phyloP scores from a whole-genome alignment of 805 yeast genomes.

The Candida orba region DNA sequence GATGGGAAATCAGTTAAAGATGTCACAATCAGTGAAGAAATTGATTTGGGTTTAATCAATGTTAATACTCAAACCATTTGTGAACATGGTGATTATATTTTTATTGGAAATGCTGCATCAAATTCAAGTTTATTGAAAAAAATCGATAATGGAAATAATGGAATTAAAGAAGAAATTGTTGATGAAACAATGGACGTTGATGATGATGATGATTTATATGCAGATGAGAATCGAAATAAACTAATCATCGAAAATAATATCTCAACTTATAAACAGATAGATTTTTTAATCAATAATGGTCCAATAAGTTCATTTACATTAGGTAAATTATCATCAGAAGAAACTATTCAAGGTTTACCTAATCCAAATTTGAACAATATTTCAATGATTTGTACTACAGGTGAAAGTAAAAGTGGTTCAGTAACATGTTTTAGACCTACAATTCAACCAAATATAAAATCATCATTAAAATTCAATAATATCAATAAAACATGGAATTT shows the following conservation, averaged over 20 bases:
- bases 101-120: constrained; percentile 55
- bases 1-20: constrained; percentile 33
- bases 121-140: constrained; percentile 41
- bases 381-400: constrained; percentile 65
- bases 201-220: constrained; percentile 22
- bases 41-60: constrained; percentile 28
- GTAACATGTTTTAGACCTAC: constrained; percentile 60
- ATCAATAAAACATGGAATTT: constrained; percentile 74
- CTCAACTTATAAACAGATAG: constrained; percentile 39
- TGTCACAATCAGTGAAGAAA: constrained; percentile 12
- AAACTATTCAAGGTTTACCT: constrained; percentile 49
- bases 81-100: constrained; percentile 34
- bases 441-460: constrained; percentile 58
- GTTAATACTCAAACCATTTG: constrained; percentile 18
- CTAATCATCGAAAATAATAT: constrained; percentile 13
- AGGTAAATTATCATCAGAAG: constrained; percentile 52
- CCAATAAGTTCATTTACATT: constrained; percentile 64
- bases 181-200: constrained; percentile 33
- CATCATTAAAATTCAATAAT: constrained; percentile 65
- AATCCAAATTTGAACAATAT: constrained; percentile 64
- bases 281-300: constrained; percentile 57
- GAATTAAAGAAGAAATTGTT: constrained; percentile 22
- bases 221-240: constrained; percentile 26
- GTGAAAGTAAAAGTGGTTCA: constrained; percentile 47
- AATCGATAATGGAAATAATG: constrained; percentile 11